phyloP scores from a whole-genome alignment of 2,329 filamentous ascomycete species.

The Exophiala bonariae region DNA sequence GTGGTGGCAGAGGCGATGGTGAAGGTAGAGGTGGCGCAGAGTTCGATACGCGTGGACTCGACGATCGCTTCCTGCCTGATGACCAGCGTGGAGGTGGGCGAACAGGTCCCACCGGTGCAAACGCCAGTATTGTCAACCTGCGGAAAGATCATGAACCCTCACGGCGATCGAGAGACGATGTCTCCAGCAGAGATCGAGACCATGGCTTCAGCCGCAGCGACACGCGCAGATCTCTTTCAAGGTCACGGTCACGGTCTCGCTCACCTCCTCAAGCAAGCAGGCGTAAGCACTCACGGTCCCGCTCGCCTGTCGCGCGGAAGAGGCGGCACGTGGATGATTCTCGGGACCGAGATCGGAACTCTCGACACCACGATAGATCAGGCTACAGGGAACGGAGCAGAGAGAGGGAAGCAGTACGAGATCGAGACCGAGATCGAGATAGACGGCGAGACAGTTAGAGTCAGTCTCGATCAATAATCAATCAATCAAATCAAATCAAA shows the following conservation, averaged over 20 bases:
- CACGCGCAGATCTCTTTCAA: not conserved
- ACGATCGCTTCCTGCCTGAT: conserved; percentile 50
- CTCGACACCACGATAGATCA: conserved; percentile 22
- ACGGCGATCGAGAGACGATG: too few relatives aligned
- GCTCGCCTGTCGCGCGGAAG: conserved; percentile 1
- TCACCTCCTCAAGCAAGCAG: not conserved
- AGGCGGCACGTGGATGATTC: conserved; percentile 27
- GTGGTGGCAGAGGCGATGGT: conserved; percentile 28
- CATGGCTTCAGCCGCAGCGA: not conserved
- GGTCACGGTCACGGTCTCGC: not conserved
- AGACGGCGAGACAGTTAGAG: conserved; percentile 19
- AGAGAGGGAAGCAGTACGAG: conserved; percentile 31
- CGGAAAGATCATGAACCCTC: conserved; percentile 30
- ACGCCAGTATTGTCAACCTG: conserved; percentile 43
- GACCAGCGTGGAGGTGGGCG: conserved; percentile 34
- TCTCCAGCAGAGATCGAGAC: conserved; percentile 21
- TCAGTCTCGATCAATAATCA: conserved; percentile 24
- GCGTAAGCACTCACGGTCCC: not conserved
- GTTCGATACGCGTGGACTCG: conserved; percentile 39
- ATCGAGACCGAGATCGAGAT: conserved; percentile 34
- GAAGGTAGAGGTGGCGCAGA: conserved; percentile 28
- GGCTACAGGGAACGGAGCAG: conserved; percentile 15
- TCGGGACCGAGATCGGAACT: conserved; percentile 5
- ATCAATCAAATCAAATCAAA: too few relatives aligned
- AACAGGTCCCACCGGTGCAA: conserved; percentile 44